Evolutionary conservation across 345 rosid genomes (phyloP).

Genomic region (Citrus australasica): DNA sequence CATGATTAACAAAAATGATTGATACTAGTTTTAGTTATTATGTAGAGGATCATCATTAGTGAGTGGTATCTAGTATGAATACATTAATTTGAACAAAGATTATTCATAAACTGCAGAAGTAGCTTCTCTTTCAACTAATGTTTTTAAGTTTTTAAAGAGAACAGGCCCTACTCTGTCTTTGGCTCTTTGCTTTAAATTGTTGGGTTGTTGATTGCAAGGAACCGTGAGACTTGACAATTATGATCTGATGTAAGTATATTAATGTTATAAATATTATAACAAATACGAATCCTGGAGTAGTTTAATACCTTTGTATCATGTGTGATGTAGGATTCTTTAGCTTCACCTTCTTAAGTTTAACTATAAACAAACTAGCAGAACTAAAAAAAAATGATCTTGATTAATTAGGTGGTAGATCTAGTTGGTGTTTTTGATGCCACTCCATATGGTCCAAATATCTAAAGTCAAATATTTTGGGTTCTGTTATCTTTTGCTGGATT

Average conservation of each 20-base stretch:
- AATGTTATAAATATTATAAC: not conserved
- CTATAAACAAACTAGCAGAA: not conserved
- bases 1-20: not conserved
- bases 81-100: not conserved
- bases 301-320: not conserved
- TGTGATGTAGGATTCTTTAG: not conserved
- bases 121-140: not conserved
- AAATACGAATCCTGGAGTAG: not conserved
- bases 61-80: not conserved
- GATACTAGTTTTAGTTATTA: not conserved
- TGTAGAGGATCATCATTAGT: not conserved
- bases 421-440: not conserved
- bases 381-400: not conserved
- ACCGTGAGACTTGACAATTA: not conserved
- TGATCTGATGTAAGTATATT: not conserved
- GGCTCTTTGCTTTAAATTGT: not conserved
- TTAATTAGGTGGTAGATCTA: not conserved
- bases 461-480: not conserved
- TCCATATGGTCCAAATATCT: conserved; percentile 4
- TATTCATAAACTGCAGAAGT: not conserved
- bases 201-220: not conserved
- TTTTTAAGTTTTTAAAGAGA: not conserved
- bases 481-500: conserved; percentile 21
- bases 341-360: not conserved
- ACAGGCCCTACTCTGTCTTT: not conserved